A percentile compares a stretch with the other conserved stretches of the same genome.
These are phyloP conservation scores for Aspergillus intermedius DNA, from an alignment of 2,329 filamentous ascomycete species.

Conservation along the genomic window DNA sequence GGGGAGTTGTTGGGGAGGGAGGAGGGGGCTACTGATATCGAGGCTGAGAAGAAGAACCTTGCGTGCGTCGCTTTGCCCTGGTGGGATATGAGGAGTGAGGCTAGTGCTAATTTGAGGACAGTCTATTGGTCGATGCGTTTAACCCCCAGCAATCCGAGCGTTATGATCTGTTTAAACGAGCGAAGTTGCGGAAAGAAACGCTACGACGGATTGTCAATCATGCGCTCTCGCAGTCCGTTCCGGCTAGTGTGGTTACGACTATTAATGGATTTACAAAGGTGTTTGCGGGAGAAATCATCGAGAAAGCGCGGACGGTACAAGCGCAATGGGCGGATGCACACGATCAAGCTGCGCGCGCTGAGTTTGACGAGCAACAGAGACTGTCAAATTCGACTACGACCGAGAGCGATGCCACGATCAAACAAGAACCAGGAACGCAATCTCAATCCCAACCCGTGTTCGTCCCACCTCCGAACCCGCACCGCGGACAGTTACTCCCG, in stretches of 20 bases:
- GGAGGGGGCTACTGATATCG: slow-evolving; percentile 42
- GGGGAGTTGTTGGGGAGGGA: slow-evolving; percentile 41
- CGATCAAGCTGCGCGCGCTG: slow-evolving; percentile 47
- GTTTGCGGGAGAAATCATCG: slow-evolving; percentile 60
- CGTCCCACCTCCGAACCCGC: slow-evolving; percentile 38
- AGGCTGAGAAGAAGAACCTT: slow-evolving; percentile 47
- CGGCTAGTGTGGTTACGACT: slow-evolving; percentile 56
- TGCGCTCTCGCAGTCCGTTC: slow-evolving; percentile 61
- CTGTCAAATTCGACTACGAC: slow-evolving; percentile 40
- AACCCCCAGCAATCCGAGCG: slow-evolving; percentile 42
- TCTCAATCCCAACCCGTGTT: slow-evolving; percentile 19
- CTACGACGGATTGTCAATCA: slow-evolving; percentile 57
- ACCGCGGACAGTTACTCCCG: slow-evolving; percentile 43
- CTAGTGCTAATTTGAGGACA: slow-evolving; percentile 10
- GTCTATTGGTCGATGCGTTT: slow-evolving; percentile 42
- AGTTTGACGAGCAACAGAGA: slow-evolving; percentile 52
- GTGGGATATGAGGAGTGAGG: slow-evolving; percentile 1
- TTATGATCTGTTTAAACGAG: slow-evolving; percentile 45
- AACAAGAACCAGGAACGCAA: neutral
- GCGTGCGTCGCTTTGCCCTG: slow-evolving; percentile 30
- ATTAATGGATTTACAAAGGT: slow-evolving; percentile 61
- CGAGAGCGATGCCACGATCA: neutral
- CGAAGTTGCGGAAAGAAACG: slow-evolving; percentile 45
- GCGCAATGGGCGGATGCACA: slow-evolving; percentile 44
- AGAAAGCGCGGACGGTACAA: slow-evolving; percentile 59